phyloP scores from a whole-genome alignment of 2,329 filamentous ascomycete genomes.

The Talaromyces sp. region DNA sequence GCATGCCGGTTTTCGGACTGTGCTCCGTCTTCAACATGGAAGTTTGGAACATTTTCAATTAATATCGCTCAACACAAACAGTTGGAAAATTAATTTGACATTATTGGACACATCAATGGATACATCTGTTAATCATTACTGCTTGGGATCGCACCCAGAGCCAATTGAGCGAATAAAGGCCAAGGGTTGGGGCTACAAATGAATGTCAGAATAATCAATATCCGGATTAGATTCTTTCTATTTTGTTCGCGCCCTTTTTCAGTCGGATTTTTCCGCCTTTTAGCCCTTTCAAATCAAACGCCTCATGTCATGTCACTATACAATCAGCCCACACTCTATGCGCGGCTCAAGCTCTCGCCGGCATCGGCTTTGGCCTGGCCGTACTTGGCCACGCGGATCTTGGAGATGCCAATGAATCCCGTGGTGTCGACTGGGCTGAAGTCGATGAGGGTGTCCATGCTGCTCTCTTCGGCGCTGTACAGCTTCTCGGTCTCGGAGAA shows the following conservation, averaged over 20 bases:
- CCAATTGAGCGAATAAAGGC: not conserved
- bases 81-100: no score
- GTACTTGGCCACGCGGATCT: conserved; percentile 29
- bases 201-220: not conserved
- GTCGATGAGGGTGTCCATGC: conserved; percentile 65
- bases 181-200: not conserved
- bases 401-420: conserved; percentile 49
- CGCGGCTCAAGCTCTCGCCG: conserved; percentile 21
- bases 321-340: not conserved
- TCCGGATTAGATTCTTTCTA: not conserved
- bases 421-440: conserved; percentile 62
- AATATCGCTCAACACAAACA: no score
- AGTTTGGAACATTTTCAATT: no score
- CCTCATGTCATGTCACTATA: not conserved
- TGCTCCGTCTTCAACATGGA: no score
- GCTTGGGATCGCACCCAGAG: no score
- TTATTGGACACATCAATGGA: no score
- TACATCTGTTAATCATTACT: no score
- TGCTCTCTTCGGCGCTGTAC: conserved; percentile 59
- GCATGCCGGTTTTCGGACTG: no score
- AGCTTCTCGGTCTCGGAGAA: conserved; percentile 65
- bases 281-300: not conserved
- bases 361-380: conserved; percentile 33
- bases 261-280: not conserved
- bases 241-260: not conserved